Percentiles rank a stretch among this genome's conserved stretches.
phyloP scores from a whole-genome alignment of 768 basidiomycete genomes.

The Boletus rex-veris region DNA sequence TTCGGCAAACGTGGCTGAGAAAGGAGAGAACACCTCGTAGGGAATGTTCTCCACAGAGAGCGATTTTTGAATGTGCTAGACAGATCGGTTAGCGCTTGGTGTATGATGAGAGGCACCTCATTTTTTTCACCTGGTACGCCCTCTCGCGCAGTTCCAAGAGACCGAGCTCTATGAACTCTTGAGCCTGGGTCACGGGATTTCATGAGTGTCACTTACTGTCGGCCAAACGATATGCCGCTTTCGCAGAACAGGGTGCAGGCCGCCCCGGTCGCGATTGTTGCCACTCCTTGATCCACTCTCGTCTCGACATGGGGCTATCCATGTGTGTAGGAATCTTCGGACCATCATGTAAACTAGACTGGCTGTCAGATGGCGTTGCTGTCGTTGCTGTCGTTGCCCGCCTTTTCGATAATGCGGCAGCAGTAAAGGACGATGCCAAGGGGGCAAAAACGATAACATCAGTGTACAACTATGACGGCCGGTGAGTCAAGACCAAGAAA shows the following conservation, averaged over 20 bases:
- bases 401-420: constrained; percentile 19
- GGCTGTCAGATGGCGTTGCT: constrained; percentile 33
- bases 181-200: neutral
- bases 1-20: constrained; percentile 77
- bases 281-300: constrained; percentile 78
- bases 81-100: constrained; percentile 3
- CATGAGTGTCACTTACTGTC: constrained; percentile 56
- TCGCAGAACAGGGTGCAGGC: constrained; percentile 77
- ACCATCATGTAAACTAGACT: constrained; percentile 30
- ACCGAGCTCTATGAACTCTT: constrained; percentile 53
- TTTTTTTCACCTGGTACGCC: constrained; percentile 49
- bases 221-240: constrained; percentile 79
- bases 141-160: constrained; percentile 68
- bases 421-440: constrained; percentile 63
- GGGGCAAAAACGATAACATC: constrained; percentile 83
- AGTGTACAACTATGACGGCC: constrained; percentile 64
- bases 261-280: constrained; percentile 52
- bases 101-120: neutral
- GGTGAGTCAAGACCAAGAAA: constrained; percentile 5
- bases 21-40: constrained; percentile 82
- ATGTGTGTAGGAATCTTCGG: constrained; percentile 5
- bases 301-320: constrained; percentile 38
- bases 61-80: constrained; percentile 70
- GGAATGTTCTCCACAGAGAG: constrained; percentile 79
- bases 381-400: constrained; percentile 7